Evolutionary conservation across 1,139 yeast species (phyloP).

Genomic region (Saccharomyces hybrid): DNA sequence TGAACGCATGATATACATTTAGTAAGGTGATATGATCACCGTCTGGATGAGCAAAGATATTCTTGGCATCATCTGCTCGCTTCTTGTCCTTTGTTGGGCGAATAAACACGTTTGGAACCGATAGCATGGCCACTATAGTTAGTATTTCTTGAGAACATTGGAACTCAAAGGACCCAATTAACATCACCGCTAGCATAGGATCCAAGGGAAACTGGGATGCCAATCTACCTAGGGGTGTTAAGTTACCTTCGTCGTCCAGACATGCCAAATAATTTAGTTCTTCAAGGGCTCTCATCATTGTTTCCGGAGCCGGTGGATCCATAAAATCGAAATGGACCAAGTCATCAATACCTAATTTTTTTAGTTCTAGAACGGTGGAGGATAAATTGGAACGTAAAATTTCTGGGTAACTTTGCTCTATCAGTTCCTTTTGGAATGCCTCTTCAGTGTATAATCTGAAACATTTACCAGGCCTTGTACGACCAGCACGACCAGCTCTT

Average conservation of each 20-base stretch:
- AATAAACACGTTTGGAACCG: slow-evolving; percentile 91
- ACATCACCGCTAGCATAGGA: slow-evolving; percentile 90
- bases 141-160: slow-evolving; percentile 83
- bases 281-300: slow-evolving; percentile 98
- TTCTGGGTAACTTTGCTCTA: slow-evolving; percentile 94
- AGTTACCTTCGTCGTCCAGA: slow-evolving; percentile 84
- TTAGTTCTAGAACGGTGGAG: slow-evolving; percentile 84
- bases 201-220: slow-evolving; percentile 94
- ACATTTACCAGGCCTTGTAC: slow-evolving; percentile 98
- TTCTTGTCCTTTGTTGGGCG: slow-evolving; percentile 86
- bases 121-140: slow-evolving; percentile 80
- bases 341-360: slow-evolving; percentile 91
- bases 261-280: slow-evolving; percentile 87
- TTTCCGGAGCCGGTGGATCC: slow-evolving; percentile 99
- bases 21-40: slow-evolving; percentile 92
- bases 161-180: slow-evolving; percentile 80
- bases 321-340: slow-evolving; percentile 95
- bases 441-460: slow-evolving; percentile 94
- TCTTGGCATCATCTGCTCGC: slow-evolving; percentile 88
- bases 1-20: slow-evolving; percentile 82
- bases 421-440: slow-evolving; percentile 88
- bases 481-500: slow-evolving; percentile 99
- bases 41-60: slow-evolving; percentile 82
- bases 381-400: slow-evolving; percentile 86
- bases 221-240: slow-evolving; percentile 80